These are phyloP conservation scores for Entomortierella chlamydospora DNA, from an alignment of 192 early-diverging fungal species.

Conservation along the genomic window DNA sequence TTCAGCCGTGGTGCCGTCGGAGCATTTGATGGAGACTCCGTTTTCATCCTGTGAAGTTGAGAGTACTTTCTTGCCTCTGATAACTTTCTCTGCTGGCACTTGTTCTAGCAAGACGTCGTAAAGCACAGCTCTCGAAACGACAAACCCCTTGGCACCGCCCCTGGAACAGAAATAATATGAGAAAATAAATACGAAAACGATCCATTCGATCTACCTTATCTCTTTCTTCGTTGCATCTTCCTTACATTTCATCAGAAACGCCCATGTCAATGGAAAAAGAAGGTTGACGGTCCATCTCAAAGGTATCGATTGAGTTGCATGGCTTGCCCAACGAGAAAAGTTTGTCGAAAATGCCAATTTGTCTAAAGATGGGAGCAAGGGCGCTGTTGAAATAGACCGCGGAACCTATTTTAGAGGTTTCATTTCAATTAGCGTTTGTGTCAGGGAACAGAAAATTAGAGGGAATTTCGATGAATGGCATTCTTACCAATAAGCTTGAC, in stretches of 20 bases:
- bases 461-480: neutral
- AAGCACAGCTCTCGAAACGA: neutral
- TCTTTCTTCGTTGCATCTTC: neutral
- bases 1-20: neutral
- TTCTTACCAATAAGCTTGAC: conserved; percentile 9
- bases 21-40: conserved; percentile 8
- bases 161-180: neutral
- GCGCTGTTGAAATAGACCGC: neutral
- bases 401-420: neutral
- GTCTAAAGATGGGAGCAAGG: neutral
- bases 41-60: neutral
- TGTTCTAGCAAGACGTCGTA: conserved; percentile 1
- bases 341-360: conserved; percentile 2
- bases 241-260: neutral
- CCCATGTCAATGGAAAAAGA: neutral
- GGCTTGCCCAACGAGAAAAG: neutral
- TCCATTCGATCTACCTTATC: too few species aligned
- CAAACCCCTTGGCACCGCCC: neutral
- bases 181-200: neutral
- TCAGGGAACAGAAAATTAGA: too few species aligned
- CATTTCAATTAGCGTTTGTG: neutral
- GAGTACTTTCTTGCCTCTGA: conserved; percentile 14
- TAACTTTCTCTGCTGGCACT: neutral
- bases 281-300: neutral
- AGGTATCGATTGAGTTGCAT: neutral